Evolutionary conservation across 2,329 filamentous ascomycete species (phyloP), one percentile per base, ranked within the genome.

Genomic region (Colletotrichum australisinense): DNA sequence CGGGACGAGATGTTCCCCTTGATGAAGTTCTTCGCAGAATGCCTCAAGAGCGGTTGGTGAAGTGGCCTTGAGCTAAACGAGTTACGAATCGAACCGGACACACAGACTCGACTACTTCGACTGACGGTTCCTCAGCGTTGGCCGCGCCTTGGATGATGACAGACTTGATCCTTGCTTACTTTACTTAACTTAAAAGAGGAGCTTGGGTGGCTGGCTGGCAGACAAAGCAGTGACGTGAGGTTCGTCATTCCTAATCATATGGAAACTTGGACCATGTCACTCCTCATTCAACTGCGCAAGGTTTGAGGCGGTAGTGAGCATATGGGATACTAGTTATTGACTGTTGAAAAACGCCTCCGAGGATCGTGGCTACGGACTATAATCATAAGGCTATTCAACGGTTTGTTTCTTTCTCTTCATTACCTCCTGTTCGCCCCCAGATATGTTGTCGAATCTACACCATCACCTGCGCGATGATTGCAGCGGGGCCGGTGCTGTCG

Each of bases 1-100:
- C 88, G 93, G 66, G 95, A 97, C 12, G 95, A 98, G 86, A 95
- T 97, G 88, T 80, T 95, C 78, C 95, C 95, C 0, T 89, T 98
- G 73, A 98, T 98, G 95, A 90, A 93, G 79, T 98, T 93, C 78
- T 89, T 95, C 78, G 92, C 92, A 0, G 88, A 92, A 63, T 88
- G 92, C 78, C 81, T 97, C 77, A 78, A 78, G 63, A 77, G 74
- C 26, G 78, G 76, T 12, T 78, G 78, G 77, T 74, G 58, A 55
- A 57, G 11, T 35, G 49, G 24, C 14, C 55, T n/a, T 6, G 30
- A 9, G 8, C 16, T 22, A 5, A 24, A n/a, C 12, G 22, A 12
- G 52, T 16, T 35, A 26, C 22, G 38, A 30, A 30, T 12, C 3
- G 14, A 4, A n/a, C 22, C 11, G 32, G 32, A 52, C 59, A 19